These are phyloP conservation scores for Eragrostis tef DNA, from an alignment of 202 grass and related monocot species.

Conservation along the genomic window DNA sequence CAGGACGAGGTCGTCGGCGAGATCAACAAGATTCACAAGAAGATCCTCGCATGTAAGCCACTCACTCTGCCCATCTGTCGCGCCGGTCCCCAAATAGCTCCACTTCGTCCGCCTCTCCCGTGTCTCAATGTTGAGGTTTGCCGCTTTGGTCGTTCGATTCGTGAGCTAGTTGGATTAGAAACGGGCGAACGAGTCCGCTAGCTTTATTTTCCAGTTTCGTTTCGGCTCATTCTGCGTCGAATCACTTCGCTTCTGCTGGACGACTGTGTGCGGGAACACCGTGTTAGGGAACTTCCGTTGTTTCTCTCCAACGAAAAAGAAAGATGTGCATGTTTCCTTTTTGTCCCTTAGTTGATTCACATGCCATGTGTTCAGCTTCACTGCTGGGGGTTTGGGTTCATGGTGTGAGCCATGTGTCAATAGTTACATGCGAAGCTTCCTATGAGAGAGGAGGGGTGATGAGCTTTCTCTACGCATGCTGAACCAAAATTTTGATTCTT, in stretches of 20 bases:
- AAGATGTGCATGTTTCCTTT: neutral
- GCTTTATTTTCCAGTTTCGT: neutral
- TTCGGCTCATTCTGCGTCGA: neutral
- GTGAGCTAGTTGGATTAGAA: neutral
- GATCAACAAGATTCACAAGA: slow-evolving; percentile 81
- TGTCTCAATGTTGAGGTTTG: neutral
- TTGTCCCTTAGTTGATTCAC: slow-evolving; percentile 40
- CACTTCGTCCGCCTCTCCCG: neutral
- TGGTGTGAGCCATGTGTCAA: slow-evolving; percentile 35
- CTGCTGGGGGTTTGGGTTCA: slow-evolving; percentile 16
- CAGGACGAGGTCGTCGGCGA: slow-evolving; percentile 57
- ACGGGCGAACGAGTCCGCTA: neutral
- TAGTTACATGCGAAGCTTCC: slow-evolving; percentile 6
- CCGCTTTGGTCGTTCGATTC: slow-evolving; percentile 13
- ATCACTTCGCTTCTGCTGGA: slow-evolving; percentile 3
- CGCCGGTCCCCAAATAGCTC: neutral
- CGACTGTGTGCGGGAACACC: neutral
- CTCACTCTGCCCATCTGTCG: neutral
- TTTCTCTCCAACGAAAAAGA: too few relatives aligned
- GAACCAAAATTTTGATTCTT: neutral
- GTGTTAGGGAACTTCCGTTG: neutral
- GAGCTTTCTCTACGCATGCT: neutral
- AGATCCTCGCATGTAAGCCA: slow-evolving; percentile 57
- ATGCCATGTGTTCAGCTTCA: slow-evolving; percentile 11
- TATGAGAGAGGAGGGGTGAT: slow-evolving; percentile 1